A percentile compares a stretch with the other conserved stretches of the same genome.
Conservation (phyloP, 768 basidiomycete species). For the Mycena rosella region DNA sequence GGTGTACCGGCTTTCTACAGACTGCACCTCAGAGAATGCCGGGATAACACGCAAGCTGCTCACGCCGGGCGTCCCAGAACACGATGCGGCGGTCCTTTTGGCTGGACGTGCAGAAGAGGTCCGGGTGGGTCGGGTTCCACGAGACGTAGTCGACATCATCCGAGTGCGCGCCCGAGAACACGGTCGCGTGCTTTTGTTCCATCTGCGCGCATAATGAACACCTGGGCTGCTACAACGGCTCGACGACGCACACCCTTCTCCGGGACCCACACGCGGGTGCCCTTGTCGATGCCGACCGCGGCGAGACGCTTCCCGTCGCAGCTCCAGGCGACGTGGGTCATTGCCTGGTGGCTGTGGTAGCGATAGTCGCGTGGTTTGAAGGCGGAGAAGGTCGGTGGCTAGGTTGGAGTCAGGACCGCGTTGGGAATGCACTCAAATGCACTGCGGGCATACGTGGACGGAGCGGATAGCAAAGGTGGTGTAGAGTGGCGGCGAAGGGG, state of each 20-base stretch:
- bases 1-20: conserved; percentile 77
- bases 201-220: conserved; percentile 58
- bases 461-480: conserved; percentile 78
- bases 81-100: conserved; percentile 80
- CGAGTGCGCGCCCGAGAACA: conserved; percentile 77
- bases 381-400: conserved; percentile 85
- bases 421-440: conserved; percentile 27
- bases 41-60: conserved; percentile 54
- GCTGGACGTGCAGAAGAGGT: conserved; percentile 84
- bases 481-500: conserved; percentile 79
- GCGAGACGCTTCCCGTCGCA: conserved; percentile 87
- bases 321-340: conserved; percentile 87
- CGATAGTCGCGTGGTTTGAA: conserved; percentile 84
- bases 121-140: conserved; percentile 90
- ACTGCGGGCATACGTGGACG: conserved; percentile 72
- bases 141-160: conserved; percentile 87
- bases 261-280: conserved; percentile 81
- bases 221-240: conserved; percentile 2
- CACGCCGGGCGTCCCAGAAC: conserved; percentile 90
- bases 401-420: conserved; percentile 32
- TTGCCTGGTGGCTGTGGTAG: conserved; percentile 71
- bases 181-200: conserved; percentile 74
- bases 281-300: conserved; percentile 86
- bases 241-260: conserved; percentile 75
- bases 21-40: conserved; percentile 1